Conservation (phyloP, 177 flowering plant species). For the Vitis hybrid region DNA sequence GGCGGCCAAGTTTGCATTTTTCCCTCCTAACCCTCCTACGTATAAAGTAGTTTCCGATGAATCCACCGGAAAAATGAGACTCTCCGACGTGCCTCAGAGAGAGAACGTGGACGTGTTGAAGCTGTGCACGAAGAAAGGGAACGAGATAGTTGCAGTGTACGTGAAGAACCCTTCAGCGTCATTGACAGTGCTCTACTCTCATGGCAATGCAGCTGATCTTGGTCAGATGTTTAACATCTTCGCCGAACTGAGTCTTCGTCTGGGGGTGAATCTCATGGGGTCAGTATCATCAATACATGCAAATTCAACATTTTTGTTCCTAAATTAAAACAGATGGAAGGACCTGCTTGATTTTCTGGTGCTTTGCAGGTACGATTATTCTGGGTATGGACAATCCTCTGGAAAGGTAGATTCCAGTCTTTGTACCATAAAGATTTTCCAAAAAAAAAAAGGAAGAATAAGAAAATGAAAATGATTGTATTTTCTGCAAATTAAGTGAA, state of each 20-base stretch:
- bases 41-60: constrained; percentile 27
- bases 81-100: constrained; percentile 21
- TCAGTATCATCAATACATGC: constrained; percentile 12
- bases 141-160: constrained; percentile 34
- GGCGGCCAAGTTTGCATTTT: constrained; percentile 49
- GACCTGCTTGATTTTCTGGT: constrained; percentile 2
- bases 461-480: no score
- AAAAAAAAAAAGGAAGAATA: no score
- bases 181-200: constrained; percentile 40
- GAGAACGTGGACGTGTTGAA: constrained; percentile 36
- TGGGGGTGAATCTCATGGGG: constrained; percentile 47
- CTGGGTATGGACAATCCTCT: constrained; percentile 48
- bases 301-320: no score
- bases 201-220: constrained; percentile 51
- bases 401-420: constrained; percentile 33
- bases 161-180: constrained; percentile 36
- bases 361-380: constrained; percentile 43
- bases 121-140: constrained; percentile 35
- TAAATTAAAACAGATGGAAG: no score
- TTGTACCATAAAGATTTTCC: background rate
- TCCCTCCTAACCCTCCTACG: constrained; percentile 47
- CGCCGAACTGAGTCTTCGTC: constrained; percentile 35
- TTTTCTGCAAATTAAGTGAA: no score
- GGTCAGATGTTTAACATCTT: constrained; percentile 45
- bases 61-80: constrained; percentile 25